A percentile compares a stretch with the other conserved stretches of the same genome.
Conservation (phyloP, 768 basidiomycete genomes). For the Calocybe indica region DNA sequence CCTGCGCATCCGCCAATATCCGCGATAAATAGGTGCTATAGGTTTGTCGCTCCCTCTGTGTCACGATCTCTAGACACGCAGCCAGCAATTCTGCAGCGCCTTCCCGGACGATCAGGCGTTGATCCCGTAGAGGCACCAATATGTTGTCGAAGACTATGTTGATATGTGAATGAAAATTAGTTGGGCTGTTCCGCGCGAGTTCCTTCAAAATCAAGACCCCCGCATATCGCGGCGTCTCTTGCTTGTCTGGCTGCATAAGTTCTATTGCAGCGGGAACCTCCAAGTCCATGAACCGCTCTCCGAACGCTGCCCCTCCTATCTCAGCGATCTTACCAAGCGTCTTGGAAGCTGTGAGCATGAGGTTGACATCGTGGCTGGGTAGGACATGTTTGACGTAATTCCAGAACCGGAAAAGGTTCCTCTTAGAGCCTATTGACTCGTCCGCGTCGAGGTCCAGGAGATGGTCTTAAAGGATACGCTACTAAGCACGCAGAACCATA, state of each 20-base stretch:
- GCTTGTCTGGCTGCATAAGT: constrained; percentile 70
- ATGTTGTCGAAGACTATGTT: constrained; percentile 89
- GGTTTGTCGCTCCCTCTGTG: constrained; percentile 61
- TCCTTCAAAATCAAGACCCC: constrained; percentile 94
- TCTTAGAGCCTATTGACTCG: constrained; percentile 75
- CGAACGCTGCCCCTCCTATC: constrained; percentile 77
- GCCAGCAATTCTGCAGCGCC: constrained; percentile 92
- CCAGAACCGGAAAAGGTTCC: constrained; percentile 80
- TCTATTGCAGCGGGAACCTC: constrained; percentile 84
- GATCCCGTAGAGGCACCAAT: constrained; percentile 82
- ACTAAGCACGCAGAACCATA: background rate
- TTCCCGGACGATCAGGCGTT: constrained; percentile 86
- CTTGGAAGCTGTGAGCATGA: constrained; percentile 94
- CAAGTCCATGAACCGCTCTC: constrained; percentile 84
- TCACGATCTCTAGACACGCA: constrained; percentile 85
- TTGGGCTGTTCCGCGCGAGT: constrained; percentile 83
- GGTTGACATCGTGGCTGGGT: constrained; percentile 83
- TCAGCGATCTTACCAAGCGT: constrained; percentile 84
- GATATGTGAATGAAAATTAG: constrained; percentile 85
- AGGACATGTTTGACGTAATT: constrained; percentile 93
- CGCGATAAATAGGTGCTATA: constrained; percentile 64
- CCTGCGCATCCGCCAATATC: constrained; percentile 86
- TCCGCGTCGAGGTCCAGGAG: constrained; percentile 73
- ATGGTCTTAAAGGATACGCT: constrained; percentile 41
- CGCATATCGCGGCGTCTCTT: constrained; percentile 84